Evolutionary conservation across 2,329 filamentous ascomycete species (phyloP), one percentile per base, ranked within the genome.

Genomic region (Endothia cerciana): DNA sequence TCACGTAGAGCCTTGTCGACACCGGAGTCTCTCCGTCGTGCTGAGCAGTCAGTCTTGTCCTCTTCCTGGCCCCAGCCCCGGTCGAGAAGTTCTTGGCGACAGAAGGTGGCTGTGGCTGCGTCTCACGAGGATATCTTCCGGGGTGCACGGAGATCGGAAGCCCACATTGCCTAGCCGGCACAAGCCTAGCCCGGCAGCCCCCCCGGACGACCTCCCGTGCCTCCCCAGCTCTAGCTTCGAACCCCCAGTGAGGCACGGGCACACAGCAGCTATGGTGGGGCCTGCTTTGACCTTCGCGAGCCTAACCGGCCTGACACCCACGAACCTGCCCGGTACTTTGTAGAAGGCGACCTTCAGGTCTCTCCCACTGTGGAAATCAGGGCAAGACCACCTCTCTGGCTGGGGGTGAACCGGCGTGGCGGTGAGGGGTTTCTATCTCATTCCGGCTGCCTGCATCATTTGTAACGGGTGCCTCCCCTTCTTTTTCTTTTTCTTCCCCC

Each of bases 101-200:
- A n/a, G n/a, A n/a, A n/a, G n/a, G n/a, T n/a, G n/a, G n/a, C n/a
- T n/a, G 25, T 36, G 13, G 13, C 47, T 51, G 47, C 47, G 25
- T 30, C 28, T 30, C 47, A 3, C 8, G 25, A 28, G 47, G 47
- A 30, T 30, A 28, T 51, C 47, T 51, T 28, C 25, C 13, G 47
- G 47, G 22, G 47, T 51, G 7, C 22, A 51, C 22, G 47, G 28
- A 55, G 51, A 19, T 36, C 51, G 51, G 51, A 36, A 55, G 30
- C 28, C 7, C 30, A 17, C 51, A 36, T 55, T 30, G 36, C 19
- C 19, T 36, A 55, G 51, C 51, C 51, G 51, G 51, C 51, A 55
- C 28, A 36, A 55, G 51, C 51, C 51, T 55, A 55, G 51, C 51
- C 28, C 51, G 51, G 28, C 28, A 10, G 30, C 51, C 17, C 25